A percentile compares a stretch with the other conserved stretches of the same genome.
These are phyloP conservation scores for Huiozyma sinensis DNA, from an alignment of 805 yeast genomes.

Conservation along the genomic window DNA sequence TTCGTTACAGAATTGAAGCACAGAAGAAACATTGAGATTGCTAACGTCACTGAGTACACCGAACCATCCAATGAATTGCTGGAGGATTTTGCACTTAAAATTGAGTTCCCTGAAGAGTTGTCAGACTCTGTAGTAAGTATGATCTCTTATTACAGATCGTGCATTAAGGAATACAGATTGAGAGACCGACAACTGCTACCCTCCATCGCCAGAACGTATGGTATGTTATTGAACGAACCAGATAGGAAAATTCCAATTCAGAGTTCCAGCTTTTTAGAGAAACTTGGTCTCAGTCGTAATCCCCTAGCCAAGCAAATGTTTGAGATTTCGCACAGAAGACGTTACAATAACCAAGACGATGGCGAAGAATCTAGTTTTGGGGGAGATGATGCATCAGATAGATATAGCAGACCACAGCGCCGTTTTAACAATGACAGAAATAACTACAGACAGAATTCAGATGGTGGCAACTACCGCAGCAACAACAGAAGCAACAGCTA, in stretches of 20 bases:
- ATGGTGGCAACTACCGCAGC: not conserved
- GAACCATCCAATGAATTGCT: constrained; percentile 27
- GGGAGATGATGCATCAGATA: not conserved
- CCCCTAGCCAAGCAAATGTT: constrained; percentile 17
- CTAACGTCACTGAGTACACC: constrained; percentile 31
- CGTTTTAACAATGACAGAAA: not conserved
- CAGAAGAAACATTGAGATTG: constrained; percentile 47
- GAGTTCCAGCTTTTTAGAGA: constrained; percentile 11
- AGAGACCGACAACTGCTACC: constrained; percentile 14
- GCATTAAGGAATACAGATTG: constrained; percentile 26
- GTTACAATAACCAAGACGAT: not conserved
- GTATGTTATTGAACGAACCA: constrained; percentile 16
- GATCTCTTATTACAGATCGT: constrained; percentile 30
- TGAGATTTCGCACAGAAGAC: constrained; percentile 5
- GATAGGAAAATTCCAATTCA: constrained; percentile 14
- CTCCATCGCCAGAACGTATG: constrained; percentile 18
- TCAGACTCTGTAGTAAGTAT: constrained; percentile 27
- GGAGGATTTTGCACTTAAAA: constrained; percentile 18
- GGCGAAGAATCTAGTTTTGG: not conserved
- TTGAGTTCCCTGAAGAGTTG: constrained; percentile 16
- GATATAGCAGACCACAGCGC: not conserved
- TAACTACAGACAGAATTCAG: not conserved
- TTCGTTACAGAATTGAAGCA: constrained; percentile 40
- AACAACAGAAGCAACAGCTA: not conserved
- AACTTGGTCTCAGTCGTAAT: constrained; percentile 16